Evolutionary conservation across 164 flowering plant species (phyloP).

Genomic region (Magnolia sinica): DNA sequence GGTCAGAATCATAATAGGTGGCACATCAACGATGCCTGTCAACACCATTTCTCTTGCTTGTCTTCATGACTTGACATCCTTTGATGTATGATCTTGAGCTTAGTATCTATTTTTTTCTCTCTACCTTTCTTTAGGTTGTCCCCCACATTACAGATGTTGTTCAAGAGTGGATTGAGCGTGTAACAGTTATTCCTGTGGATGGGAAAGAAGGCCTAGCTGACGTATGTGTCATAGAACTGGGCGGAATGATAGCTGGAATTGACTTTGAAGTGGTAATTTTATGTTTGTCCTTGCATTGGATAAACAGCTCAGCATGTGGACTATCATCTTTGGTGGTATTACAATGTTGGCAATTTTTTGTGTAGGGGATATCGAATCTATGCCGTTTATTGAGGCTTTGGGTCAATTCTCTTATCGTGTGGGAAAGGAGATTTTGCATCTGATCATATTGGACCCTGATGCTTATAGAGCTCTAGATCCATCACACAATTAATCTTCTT

Average conservation of each 20-base stretch:
- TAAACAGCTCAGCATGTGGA: neutral
- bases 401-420: slow-evolving; percentile 92
- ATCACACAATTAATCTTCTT: neutral
- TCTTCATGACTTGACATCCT: neutral
- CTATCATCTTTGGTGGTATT: neutral
- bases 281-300: neutral
- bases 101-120: neutral
- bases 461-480: neutral
- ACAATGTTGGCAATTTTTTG: neutral
- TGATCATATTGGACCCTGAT: neutral
- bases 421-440: slow-evolving; percentile 38
- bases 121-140: slow-evolving; percentile 50
- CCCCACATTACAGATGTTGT: slow-evolving; percentile 96
- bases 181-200: slow-evolving; percentile 82
- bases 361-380: slow-evolving; percentile 95
- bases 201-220: slow-evolving; percentile 87
- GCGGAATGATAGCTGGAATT: slow-evolving; percentile 85
- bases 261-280: neutral
- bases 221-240: slow-evolving; percentile 94
- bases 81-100: neutral
- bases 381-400: slow-evolving; percentile 91
- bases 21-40: too few relatives aligned
- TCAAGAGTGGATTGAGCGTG: slow-evolving; percentile 95
- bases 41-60: neutral
- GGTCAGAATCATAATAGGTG: too few relatives aligned